Conservation (phyloP, 2,329 filamentous ascomycete genomes). For the Pseudophaeomoniella oleicola region DNA sequence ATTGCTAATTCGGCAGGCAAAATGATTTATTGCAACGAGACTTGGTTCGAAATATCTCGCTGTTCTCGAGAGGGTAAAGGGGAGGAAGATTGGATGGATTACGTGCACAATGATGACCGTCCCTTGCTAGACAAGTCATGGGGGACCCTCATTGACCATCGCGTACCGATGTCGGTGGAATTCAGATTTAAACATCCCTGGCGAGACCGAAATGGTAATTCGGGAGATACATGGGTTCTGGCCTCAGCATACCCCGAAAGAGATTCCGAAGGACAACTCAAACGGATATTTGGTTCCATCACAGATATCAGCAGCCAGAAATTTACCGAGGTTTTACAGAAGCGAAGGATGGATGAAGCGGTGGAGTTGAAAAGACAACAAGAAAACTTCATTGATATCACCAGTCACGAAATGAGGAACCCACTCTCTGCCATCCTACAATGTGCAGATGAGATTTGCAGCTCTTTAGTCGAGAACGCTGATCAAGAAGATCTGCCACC, state of each 20-base stretch:
- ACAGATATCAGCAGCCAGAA: conserved; percentile 81
- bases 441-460: conserved; percentile 38
- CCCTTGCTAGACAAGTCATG: conserved; percentile 14
- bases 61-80: conserved; percentile 10
- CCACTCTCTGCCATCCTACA: conserved; percentile 43
- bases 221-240: conserved; percentile 39
- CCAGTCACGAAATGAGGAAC: conserved; percentile 42
- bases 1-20: conserved; percentile 58
- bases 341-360: conserved; percentile 62
- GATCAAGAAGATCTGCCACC: conserved; percentile 8
- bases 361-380: conserved; percentile 67
- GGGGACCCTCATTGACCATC: conserved; percentile 29
- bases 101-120: conserved; percentile 16
- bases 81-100: conserved; percentile 31
- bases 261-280: conserved; percentile 32
- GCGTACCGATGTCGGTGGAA: conserved; percentile 32
- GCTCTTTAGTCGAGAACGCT: conserved; percentile 27
- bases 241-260: conserved; percentile 39
- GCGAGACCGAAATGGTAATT: conserved; percentile 33
- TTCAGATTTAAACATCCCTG: conserved; percentile 40
- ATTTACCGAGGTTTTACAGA: conserved; percentile 68
- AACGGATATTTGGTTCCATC: conserved; percentile 43
- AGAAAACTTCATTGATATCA: conserved; percentile 69
- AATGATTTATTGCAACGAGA: conserved; percentile 71
- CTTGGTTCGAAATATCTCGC: conserved; percentile 40